Percentiles rank a stretch among this genome's conserved stretches.
Evolutionary conservation across 768 basidiomycete genomes (phyloP).

Genomic region (Lentinula sp.): DNA sequence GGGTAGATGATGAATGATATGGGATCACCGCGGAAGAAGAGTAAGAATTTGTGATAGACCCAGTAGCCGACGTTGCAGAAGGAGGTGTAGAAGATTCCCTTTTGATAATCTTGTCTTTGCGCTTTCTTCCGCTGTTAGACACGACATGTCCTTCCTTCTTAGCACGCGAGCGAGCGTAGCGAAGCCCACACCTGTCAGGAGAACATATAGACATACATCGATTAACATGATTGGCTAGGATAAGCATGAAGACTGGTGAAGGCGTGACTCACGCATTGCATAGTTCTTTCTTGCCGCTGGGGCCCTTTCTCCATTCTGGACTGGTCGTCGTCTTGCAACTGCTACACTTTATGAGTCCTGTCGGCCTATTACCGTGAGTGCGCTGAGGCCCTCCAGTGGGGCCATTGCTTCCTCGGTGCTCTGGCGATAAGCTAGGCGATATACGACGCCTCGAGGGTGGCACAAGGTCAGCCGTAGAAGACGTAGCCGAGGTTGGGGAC

Average conservation of each 20-base stretch:
- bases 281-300: constrained; percentile 84
- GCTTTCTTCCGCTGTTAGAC: constrained; percentile 41
- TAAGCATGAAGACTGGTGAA: neutral
- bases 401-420: neutral
- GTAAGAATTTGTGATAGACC: constrained; percentile 1
- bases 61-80: neutral
- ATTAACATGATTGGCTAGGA: constrained; percentile 7
- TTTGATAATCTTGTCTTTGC: constrained; percentile 51
- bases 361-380: constrained; percentile 58
- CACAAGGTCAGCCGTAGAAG: constrained; percentile 35
- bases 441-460: constrained; percentile 53
- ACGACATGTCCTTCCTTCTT: constrained; percentile 73
- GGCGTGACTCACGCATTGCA: constrained; percentile 76
- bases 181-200: constrained; percentile 65
- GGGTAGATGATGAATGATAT: constrained; percentile 23
- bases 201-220: constrained; percentile 1
- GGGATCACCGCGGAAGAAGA: neutral
- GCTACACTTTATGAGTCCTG: constrained; percentile 66
- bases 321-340: constrained; percentile 79
- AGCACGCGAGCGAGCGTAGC: constrained; percentile 81
- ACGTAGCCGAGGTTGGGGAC: constrained; percentile 15
- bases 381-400: constrained; percentile 24
- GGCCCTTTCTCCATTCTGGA: constrained; percentile 91
- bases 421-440: constrained; percentile 4
- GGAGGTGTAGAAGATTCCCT: constrained; percentile 4